Percentiles rank a stretch among this genome's conserved stretches.
Evolutionary conservation across 805 yeast species (phyloP).

Genomic region (Saturnispora saitoi): DNA sequence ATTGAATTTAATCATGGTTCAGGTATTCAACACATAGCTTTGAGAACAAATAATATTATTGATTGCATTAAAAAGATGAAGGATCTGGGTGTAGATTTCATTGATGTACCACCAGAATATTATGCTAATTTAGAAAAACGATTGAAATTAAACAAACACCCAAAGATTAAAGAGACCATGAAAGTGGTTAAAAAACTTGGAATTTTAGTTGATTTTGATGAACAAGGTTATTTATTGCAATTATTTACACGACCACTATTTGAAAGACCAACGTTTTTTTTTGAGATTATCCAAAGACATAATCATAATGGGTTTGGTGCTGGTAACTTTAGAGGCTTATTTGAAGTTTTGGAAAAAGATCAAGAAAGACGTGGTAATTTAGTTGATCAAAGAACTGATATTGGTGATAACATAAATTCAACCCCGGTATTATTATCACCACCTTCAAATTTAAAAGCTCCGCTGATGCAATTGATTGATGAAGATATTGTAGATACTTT

Average conservation of each 20-base stretch:
- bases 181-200: constrained; percentile 40
- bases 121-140: constrained; percentile 43
- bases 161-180: constrained; percentile 43
- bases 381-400: constrained; percentile 14
- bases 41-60: constrained; percentile 54
- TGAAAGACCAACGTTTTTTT: constrained; percentile 74
- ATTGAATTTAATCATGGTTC: constrained; percentile 68
- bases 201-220: constrained; percentile 71
- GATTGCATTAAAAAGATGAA: constrained; percentile 44
- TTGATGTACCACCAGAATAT: constrained; percentile 48
- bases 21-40: constrained; percentile 79
- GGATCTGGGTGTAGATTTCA: constrained; percentile 63
- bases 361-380: constrained; percentile 65
- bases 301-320: constrained; percentile 85
- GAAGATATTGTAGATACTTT: no score
- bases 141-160: constrained; percentile 32
- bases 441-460: no score
- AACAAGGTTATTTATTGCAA: constrained; percentile 68
- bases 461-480: no score
- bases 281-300: constrained; percentile 72
- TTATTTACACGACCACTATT: constrained; percentile 68
- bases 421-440: neutral
- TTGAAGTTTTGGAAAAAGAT: constrained; percentile 73
- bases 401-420: neutral
- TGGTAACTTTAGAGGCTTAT: constrained; percentile 77